Evolutionary conservation across 106 monocot species (phyloP).

Genomic region (Iris macrosiphon): DNA sequence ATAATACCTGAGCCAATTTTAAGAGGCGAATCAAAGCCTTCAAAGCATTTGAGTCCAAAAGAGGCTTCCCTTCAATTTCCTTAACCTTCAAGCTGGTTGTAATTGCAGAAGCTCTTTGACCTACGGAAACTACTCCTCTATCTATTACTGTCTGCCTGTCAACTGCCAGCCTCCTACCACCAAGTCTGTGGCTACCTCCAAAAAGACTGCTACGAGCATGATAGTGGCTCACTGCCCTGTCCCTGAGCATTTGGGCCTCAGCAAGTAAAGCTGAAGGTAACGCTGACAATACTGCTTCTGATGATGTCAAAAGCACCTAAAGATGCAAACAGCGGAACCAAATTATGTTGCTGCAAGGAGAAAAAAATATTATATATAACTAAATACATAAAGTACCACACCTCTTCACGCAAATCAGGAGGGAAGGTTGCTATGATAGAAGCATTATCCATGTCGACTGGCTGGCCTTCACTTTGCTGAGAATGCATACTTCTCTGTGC

Average conservation of each 20-base stretch:
- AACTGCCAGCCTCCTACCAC: constrained; percentile 39
- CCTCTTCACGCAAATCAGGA: constrained; percentile 69
- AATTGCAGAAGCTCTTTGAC: constrained; percentile 29
- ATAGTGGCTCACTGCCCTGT: constrained; percentile 49
- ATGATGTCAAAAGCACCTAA: constrained; percentile 72
- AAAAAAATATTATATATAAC: too few relatives aligned
- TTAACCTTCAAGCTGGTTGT: constrained; percentile 29
- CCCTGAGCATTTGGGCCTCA: constrained; percentile 68
- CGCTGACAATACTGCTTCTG: constrained; percentile 70
- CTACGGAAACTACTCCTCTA: constrained; percentile 56
- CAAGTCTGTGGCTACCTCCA: constrained; percentile 53
- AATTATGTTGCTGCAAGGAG: background rate
- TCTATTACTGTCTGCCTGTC: constrained; percentile 55
- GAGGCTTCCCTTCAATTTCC: constrained; percentile 57
- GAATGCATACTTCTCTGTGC: constrained; percentile 40
- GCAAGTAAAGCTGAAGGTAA: constrained; percentile 69
- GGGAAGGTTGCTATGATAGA: constrained; percentile 87
- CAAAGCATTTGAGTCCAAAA: constrained; percentile 47
- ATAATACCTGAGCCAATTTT: constrained; percentile 75
- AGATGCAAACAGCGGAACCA: background rate
- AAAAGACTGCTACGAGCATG: constrained; percentile 57
- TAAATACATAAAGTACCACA: background rate
- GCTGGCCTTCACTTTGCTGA: constrained; percentile 42
- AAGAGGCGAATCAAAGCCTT: constrained; percentile 54
- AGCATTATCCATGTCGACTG: constrained; percentile 87